These are phyloP conservation scores for Acephala macrosclerotiorum DNA, from an alignment of 2,329 filamentous ascomycete genomes.

Conservation along the genomic window DNA sequence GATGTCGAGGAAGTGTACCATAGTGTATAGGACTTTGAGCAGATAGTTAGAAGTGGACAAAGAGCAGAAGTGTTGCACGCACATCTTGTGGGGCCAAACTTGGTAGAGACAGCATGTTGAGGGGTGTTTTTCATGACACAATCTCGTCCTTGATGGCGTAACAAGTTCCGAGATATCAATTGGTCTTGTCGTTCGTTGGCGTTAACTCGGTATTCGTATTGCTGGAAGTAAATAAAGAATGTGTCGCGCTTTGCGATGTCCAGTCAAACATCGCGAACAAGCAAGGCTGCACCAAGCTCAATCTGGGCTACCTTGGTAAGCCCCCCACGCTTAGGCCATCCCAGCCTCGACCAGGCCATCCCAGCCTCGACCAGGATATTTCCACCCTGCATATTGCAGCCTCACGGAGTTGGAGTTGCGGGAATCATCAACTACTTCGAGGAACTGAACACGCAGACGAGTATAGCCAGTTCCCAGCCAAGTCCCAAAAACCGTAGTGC, in stretches of 20 bases:
- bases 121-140: too few relatives aligned
- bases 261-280: neutral
- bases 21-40: constrained; percentile 69
- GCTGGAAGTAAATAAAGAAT: neutral
- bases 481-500: neutral
- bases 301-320: neutral
- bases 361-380: constrained; percentile 3
- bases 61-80: constrained; percentile 43
- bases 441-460: neutral
- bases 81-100: constrained; percentile 76
- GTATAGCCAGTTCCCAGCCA: neutral
- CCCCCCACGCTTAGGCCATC: neutral
- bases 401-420: neutral
- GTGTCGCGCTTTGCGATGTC: neutral
- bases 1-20: constrained; percentile 73
- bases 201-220: neutral
- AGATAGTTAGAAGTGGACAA: constrained; percentile 11
- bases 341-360: too few relatives aligned
- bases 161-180: neutral
- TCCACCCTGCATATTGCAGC: neutral
- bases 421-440: constrained; percentile 7
- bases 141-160: too few relatives aligned
- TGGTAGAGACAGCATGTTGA: constrained; percentile 64
- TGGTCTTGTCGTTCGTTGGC: neutral
- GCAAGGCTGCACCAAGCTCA: neutral